A percentile compares a stretch with the other conserved stretches of the same genome.
phyloP scores from a whole-genome alignment of 208 protist genomes.

The Wallacemonas sp. region DNA sequence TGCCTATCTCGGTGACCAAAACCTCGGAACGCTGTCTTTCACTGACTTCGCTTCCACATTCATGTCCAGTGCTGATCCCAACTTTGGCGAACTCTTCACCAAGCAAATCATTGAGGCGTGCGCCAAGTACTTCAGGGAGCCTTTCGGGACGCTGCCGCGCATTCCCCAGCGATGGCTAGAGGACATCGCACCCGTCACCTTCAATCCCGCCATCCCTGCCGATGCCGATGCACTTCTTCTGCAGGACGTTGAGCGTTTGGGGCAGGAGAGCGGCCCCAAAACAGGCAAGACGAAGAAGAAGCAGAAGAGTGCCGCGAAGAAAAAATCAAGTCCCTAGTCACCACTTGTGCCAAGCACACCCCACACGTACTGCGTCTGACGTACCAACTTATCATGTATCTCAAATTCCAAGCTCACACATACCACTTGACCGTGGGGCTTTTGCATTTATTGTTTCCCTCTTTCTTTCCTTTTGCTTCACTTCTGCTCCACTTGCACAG shows the following conservation, averaged over 20 bases:
- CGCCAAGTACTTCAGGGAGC: constrained; percentile 38
- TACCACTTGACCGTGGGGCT: no score
- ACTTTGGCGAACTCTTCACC: constrained; percentile 32
- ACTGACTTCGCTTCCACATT: constrained; percentile 31
- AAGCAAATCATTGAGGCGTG: constrained; percentile 55
- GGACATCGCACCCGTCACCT: constrained; percentile 31
- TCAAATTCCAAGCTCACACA: no score
- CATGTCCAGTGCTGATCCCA: constrained; percentile 23
- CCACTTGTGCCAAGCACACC: no score
- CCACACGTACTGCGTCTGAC: no score
- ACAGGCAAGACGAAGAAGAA: constrained; percentile 19
- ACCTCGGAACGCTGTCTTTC: constrained; percentile 18
- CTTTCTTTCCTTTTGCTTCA: no score
- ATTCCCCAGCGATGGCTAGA: constrained; percentile 46
- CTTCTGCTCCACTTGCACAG: no score
- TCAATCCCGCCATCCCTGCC: constrained; percentile 23
- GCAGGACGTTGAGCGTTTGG: constrained; percentile 35
- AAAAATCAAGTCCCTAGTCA: background rate
- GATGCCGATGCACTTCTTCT: constrained; percentile 58
- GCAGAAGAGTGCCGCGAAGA: background rate
- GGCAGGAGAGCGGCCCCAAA: constrained; percentile 20
- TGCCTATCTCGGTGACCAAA: background rate
- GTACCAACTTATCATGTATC: no score
- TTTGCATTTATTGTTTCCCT: no score
- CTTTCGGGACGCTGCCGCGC: constrained; percentile 38